Evolutionary conservation across 768 basidiomycete species (phyloP).

Genomic region (Lentinula lateritia): DNA sequence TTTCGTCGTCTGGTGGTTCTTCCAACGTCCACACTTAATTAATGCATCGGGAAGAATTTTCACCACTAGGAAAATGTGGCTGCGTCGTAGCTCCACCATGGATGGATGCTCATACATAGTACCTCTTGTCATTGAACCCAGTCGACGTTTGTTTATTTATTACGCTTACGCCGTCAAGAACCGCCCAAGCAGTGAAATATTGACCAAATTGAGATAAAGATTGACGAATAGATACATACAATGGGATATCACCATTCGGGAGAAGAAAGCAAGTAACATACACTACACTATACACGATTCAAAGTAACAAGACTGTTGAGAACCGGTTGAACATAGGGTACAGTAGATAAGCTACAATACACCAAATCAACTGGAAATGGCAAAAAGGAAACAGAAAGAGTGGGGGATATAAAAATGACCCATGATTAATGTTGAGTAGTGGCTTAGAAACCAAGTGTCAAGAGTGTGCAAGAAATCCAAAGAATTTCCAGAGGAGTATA

Average conservation of each 20-base stretch:
- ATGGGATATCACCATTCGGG: not conserved
- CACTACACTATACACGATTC: slow-evolving; percentile 4
- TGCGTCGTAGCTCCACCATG: too few relatives aligned
- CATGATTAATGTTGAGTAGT: not conserved
- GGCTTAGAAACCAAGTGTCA: not conserved
- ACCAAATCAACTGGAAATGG: not conserved
- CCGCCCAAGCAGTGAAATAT: too few relatives aligned
- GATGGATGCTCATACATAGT: too few relatives aligned
- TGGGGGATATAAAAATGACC: not conserved
- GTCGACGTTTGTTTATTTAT: too few relatives aligned
- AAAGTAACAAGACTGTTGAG: not conserved
- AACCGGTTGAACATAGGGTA: not conserved
- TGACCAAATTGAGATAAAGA: not conserved
- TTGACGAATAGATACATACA: not conserved
- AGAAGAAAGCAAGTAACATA: not conserved
- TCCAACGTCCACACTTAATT: too few relatives aligned
- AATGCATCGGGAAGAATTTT: too few relatives aligned
- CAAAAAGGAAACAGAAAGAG: not conserved
- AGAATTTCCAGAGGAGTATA: not conserved
- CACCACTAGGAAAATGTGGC: too few relatives aligned
- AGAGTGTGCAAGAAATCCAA: not conserved
- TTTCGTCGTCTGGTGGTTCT: too few relatives aligned
- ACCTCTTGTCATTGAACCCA: too few relatives aligned
- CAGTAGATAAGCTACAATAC: not conserved
- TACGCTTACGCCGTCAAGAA: too few relatives aligned